Evolutionary conservation across 73 alveolate species (phyloP), one percentile per base, ranked within the genome.

Genomic region (Paramecium bursaria): DNA sequence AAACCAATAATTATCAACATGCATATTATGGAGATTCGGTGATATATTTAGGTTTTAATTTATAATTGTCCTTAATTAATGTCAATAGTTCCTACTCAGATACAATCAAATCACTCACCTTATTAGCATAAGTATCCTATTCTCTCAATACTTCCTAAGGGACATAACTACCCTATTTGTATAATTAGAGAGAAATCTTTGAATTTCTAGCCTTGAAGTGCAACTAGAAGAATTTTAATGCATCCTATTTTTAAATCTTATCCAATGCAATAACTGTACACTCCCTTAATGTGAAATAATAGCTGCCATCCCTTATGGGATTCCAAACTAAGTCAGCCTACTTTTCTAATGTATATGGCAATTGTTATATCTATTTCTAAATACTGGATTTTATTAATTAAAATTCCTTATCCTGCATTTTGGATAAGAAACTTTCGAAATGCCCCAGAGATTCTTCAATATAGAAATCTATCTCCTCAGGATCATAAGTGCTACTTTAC

Each of bases 271-370:
- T 25, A 14, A 67, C 44, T 0, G 82, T 67, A 21, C 82, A 67
- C 27, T 67, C 82, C 44, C 82, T 67, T 42, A 25, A 42, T 11
- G 82, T 67, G 50, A 67, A 67, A n/a, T 67, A 67, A 67, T 67
- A 67, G 1, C 42, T 21, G 6, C 82, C 82, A 67, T 67, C 55
- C 9, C 39, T 35, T 0, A 67, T 67, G 22, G 53, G 27, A 67
- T 39, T 67, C 82, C 82, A 67, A 0, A 67, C 23, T 13, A 67
- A 25, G 1, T 67, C 82, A 39, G 82, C 82, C n/a, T 67, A 35
- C 21, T 67, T 9, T 14, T 67, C 82, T 67, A 67, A 39, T 14
- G 82, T 67, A 39, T 67, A 25, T 1, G 82, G 82, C 7, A 67
- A 10, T 7, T 67, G 2, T 4, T 67, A 14, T 3, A 39, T 39